phyloP scores from a whole-genome alignment of 2,329 filamentous ascomycete species.

The Thermothelomyces thermophilus region DNA sequence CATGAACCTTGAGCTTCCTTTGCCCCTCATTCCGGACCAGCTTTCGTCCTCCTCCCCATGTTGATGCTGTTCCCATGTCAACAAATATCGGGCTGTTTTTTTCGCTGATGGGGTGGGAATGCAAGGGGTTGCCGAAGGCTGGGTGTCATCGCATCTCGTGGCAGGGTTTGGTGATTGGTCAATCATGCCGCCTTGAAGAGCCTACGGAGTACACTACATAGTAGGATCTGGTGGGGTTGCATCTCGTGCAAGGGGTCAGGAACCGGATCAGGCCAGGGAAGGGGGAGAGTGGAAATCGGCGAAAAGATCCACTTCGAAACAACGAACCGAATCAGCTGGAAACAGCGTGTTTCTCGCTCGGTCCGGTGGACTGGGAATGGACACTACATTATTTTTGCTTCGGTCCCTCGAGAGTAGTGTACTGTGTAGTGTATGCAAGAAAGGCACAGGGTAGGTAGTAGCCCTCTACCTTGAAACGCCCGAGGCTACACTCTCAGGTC shows the following conservation, averaged over 20 bases:
- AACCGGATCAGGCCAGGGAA: neutral
- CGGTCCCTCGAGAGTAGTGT: neutral
- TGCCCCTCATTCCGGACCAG: neutral
- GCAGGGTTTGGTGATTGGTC: slow-evolving; percentile 4
- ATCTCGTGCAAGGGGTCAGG: slow-evolving; percentile 3
- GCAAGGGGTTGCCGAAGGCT: neutral
- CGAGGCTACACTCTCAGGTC: too few species aligned
- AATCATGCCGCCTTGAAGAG: neutral
- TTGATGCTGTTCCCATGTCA: neutral
- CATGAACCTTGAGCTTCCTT: neutral
- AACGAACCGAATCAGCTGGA: neutral
- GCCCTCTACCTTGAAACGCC: too few species aligned
- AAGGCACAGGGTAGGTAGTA: too few species aligned
- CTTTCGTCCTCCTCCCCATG: neutral
- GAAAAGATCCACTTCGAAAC: neutral
- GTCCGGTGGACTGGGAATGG: neutral
- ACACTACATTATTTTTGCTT: too few species aligned
- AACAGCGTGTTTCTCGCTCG: neutral
- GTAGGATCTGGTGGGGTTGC: slow-evolving; percentile 4
- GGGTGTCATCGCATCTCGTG: neutral
- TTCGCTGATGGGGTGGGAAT: neutral
- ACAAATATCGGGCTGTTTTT: neutral
- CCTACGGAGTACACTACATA: too few species aligned
- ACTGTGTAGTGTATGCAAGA: too few species aligned
- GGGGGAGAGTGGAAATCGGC: neutral